Percentiles rank a stretch among this genome's conserved stretches.
Evolutionary conservation across 345 rosid genomes (phyloP).

Genomic region (Eucalyptus tenuipes): DNA sequence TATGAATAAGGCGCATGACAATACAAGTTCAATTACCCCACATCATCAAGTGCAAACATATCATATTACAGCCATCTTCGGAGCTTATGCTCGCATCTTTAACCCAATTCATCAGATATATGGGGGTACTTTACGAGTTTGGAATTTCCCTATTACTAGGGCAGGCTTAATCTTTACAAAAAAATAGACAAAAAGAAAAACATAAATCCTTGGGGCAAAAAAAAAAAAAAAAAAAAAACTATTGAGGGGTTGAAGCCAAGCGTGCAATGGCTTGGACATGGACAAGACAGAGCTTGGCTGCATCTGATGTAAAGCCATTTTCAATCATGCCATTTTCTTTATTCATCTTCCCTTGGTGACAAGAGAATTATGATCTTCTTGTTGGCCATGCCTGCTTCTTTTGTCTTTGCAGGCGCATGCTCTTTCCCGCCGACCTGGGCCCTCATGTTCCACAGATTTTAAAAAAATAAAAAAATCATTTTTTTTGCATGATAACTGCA

Average conservation of each 20-base stretch:
- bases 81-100: neutral
- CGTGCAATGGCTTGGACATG: neutral
- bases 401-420: neutral
- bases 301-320: neutral
- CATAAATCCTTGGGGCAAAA: neutral
- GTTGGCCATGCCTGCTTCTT: neutral
- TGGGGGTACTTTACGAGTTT: neutral
- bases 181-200: neutral
- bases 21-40: neutral
- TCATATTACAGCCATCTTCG: neutral
- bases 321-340: neutral
- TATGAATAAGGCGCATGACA: neutral
- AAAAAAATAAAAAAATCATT: too few relatives aligned
- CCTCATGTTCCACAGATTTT: neutral
- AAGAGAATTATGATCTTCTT: neutral
- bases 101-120: neutral
- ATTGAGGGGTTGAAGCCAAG: neutral
- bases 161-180: neutral
- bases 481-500: neutral
- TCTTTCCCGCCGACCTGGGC: neutral
- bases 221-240: neutral
- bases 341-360: neutral
- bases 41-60: neutral
- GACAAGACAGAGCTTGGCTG: neutral
- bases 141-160: neutral